Evolutionary conservation across 306 rosid genomes (phyloP), one percentile per base, ranked within the genome.

Genomic region (Macrotyloma uniflorum): DNA sequence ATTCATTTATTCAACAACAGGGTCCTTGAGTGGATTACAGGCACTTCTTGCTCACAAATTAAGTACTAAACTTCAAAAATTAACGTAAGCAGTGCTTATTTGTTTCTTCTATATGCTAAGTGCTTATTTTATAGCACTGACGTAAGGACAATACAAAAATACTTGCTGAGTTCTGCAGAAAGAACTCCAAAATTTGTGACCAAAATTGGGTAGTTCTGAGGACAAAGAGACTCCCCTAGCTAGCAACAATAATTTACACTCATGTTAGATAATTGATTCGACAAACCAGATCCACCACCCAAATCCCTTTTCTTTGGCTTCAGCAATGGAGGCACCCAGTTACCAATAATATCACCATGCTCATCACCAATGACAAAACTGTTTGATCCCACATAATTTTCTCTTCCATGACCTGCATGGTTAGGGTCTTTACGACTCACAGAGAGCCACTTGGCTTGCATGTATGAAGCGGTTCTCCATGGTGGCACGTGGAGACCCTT

Each of bases 401-500:
- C 47, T 6, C 26, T 38, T 20, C 58, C 63, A 51, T 33, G 8
- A 14, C 40, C 53, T 18, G 18, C 50, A 40, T 9, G 6, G 6
- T 5, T 36, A 22, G 42, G 16, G 49, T 58, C 75, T 79, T 68
- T 62, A n/a, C 43, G 69, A 64, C 55, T 49, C 15, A 43, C 67
- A 28, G 78, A 85, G 15, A 85, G 83, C 86, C 87, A 80, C 32
- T 86, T 78, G 53, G 82, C 78, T 70, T 75, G 67, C 88, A 93
- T 91, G 80, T 91, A 93, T 73, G 64, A 19, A 5, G 83, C 70
- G 15, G 89, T 89, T 75, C 98, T 91, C 97, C 98, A 93, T 42
- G 98, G 98, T 0, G 98, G 98, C 19, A 93, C 82, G 33, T 87
- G 90, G 40, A 93, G 89, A 14, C 98, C 97, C 46, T 70, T 91